Percentiles rank a stretch among this genome's conserved stretches.
phyloP scores from a whole-genome alignment of 306 rosid genomes.

The Quercus agrifolia region DNA sequence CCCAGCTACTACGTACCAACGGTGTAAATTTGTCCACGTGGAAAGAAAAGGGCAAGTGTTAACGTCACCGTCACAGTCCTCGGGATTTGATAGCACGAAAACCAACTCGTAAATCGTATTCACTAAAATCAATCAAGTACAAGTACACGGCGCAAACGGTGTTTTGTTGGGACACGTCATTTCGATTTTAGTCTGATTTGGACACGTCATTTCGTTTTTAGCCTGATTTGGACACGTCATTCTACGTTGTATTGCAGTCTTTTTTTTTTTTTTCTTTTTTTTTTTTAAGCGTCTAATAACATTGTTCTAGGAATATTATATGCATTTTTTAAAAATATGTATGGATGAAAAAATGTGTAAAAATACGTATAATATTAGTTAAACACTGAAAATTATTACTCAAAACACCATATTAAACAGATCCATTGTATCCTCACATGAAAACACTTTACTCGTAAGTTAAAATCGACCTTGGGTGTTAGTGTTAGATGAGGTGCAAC shows the following conservation, averaged over 20 bases:
- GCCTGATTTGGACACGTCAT: too few relatives aligned
- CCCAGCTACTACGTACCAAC: background rate
- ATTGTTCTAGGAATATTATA: fast-evolving
- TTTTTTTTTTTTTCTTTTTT: too few relatives aligned
- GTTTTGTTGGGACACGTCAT: constrained; percentile 3
- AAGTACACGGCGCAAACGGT: background rate
- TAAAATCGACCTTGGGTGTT: too few relatives aligned
- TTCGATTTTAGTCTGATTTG: background rate
- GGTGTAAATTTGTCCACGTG: constrained; percentile 8
- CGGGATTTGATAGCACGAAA: background rate
- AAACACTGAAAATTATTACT: too few relatives aligned
- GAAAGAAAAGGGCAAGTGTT: background rate
- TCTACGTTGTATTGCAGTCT: too few relatives aligned
- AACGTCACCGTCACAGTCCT: background rate
- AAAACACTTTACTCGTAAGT: too few relatives aligned
- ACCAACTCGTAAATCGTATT: background rate
- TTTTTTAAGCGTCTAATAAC: too few relatives aligned
- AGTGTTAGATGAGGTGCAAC: too few relatives aligned
- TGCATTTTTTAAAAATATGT: too few relatives aligned
- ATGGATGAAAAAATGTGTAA: fast-evolving
- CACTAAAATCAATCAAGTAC: background rate
- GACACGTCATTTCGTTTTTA: background rate
- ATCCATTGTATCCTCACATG: too few relatives aligned
- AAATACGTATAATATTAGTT: too few relatives aligned
- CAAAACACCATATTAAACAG: fast-evolving